These are phyloP conservation scores for Avena eriantha DNA, from an alignment of 176 grass and related monocot genomes.

Conservation along the genomic window DNA sequence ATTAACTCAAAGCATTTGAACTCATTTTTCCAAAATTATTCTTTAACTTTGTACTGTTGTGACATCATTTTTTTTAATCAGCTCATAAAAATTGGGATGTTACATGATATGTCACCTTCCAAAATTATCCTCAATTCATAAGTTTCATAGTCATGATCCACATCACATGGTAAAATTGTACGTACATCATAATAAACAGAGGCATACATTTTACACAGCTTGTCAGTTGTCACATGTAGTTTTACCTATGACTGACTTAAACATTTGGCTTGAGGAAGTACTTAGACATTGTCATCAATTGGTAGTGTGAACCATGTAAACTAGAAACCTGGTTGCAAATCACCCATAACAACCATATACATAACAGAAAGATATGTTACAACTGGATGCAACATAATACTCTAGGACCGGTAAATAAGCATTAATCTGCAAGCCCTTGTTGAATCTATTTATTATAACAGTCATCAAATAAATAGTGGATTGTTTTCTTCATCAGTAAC, in stretches of 20 bases:
- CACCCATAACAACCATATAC: no score
- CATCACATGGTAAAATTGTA: neutral
- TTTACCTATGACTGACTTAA: neutral
- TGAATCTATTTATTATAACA: neutral
- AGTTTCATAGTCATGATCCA: neutral
- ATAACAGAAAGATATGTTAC: no score
- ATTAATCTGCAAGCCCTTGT: neutral
- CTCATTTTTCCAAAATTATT: neutral
- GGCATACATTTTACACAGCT: neutral
- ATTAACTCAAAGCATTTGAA: neutral
- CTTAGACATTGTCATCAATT: neutral
- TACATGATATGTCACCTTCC: neutral
- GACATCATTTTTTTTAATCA: neutral
- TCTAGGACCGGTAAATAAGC: neutral
- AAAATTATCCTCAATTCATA: neutral
- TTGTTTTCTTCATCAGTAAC: neutral
- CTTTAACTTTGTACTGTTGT: neutral
- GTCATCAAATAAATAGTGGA: neutral
- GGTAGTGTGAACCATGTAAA: no score
- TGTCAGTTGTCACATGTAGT: neutral
- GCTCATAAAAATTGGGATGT: neutral
- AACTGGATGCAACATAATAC: no score
- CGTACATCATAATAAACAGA: neutral
- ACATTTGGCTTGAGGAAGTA: neutral
- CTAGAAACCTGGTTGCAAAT: no score